phyloP scores from a whole-genome alignment of 768 basidiomycete genomes.

The Termitomyces sp. region DNA sequence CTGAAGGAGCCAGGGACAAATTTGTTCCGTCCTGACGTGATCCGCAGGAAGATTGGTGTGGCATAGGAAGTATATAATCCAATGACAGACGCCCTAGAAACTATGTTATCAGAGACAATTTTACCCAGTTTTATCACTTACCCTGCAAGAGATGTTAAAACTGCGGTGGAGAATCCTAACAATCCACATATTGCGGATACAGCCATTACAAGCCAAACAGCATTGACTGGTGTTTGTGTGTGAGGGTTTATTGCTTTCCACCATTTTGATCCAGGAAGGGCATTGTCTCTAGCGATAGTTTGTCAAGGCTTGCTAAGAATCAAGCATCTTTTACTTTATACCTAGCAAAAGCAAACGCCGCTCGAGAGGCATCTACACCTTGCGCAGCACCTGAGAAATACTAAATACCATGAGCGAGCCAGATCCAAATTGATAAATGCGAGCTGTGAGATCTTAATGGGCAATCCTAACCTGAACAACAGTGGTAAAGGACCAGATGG shows the following conservation, averaged over 20 bases:
- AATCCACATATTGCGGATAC: conserved; percentile 53
- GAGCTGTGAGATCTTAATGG: background rate
- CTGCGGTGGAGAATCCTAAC: conserved; percentile 60
- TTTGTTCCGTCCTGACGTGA: conserved; percentile 60
- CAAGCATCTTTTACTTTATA: background rate
- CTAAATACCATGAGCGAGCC: background rate
- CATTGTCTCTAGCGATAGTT: conserved; percentile 46
- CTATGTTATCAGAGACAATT: conserved; percentile 15
- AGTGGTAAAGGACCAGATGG: conserved; percentile 67
- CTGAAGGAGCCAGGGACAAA: conserved; percentile 40
- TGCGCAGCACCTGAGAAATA: background rate
- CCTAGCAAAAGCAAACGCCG: conserved; percentile 1
- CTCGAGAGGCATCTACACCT: conserved; percentile 1
- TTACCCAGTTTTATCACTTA: background rate
- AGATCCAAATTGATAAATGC: background rate
- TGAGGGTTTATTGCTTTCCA: conserved; percentile 57
- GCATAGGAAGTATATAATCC: conserved; percentile 67
- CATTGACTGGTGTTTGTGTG: conserved; percentile 70
- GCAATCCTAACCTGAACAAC: conserved; percentile 36
- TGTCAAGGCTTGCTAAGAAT: background rate
- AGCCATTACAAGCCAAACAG: conserved; percentile 70
- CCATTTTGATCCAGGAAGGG: conserved; percentile 65
- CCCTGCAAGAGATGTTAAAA: conserved; percentile 42
- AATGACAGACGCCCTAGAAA: conserved; percentile 60
- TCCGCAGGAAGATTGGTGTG: conserved; percentile 63